A percentile compares a stretch with the other conserved stretches of the same genome.
phyloP scores from a whole-genome alignment of 1,284 basidiomycete genomes.

The Apiotrichum domesticum region DNA sequence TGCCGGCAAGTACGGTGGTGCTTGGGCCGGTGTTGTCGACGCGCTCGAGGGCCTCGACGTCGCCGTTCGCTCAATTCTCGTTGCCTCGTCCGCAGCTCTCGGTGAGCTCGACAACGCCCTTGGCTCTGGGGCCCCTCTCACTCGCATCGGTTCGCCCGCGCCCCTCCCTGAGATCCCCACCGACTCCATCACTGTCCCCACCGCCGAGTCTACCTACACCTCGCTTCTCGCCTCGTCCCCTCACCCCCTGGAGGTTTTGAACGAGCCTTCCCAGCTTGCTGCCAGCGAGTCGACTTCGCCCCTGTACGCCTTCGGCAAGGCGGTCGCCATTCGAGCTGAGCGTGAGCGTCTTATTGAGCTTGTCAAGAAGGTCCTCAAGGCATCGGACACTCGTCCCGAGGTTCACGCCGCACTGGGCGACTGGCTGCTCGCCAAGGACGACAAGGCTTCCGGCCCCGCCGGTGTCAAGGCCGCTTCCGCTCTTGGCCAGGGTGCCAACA shows the following conservation, averaged over 20 bases:
- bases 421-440: slow-evolving; percentile 68
- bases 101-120: slow-evolving; percentile 42
- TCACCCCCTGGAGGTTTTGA: slow-evolving; percentile 77
- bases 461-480: slow-evolving; percentile 58
- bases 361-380: slow-evolving; percentile 56
- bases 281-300: slow-evolving; percentile 78
- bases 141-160: slow-evolving; percentile 29
- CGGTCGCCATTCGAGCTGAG: slow-evolving; percentile 71
- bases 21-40: slow-evolving; percentile 40
- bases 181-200: slow-evolving; percentile 54
- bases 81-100: slow-evolving; percentile 36
- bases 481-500: slow-evolving; percentile 44
- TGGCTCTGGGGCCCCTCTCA: slow-evolving; percentile 27
- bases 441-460: slow-evolving; percentile 56
- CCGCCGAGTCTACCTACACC: slow-evolving; percentile 87
- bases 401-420: slow-evolving; percentile 66
- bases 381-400: slow-evolving; percentile 48
- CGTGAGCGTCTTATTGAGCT: slow-evolving; percentile 59
- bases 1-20: slow-evolving; percentile 78
- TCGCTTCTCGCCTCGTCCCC: slow-evolving; percentile 80
- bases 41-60: slow-evolving; percentile 36
- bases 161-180: slow-evolving; percentile 50
- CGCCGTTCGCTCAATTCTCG: slow-evolving; percentile 40
- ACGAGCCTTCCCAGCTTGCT: slow-evolving; percentile 67
- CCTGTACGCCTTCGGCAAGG: slow-evolving; percentile 87